phyloP scores from a whole-genome alignment of 2,329 filamentous ascomycete genomes.

The Diaporthe sp. region DNA sequence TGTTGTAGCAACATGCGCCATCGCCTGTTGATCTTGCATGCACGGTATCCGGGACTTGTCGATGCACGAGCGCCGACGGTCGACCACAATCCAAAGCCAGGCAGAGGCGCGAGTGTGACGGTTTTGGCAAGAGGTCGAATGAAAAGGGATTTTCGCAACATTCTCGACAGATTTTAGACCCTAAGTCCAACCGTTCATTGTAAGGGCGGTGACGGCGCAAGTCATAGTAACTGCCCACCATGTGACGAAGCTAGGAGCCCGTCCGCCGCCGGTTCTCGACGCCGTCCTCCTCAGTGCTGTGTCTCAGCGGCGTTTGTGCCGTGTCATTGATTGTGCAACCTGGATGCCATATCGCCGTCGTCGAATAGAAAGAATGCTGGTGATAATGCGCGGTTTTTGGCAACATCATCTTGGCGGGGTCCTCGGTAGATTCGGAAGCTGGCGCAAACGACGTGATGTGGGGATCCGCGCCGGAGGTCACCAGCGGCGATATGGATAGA shows the following conservation, averaged over 20 bases:
- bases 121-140: not conserved
- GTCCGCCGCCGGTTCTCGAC: not conserved
- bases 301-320: no score
- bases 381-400: not conserved
- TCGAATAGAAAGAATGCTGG: not conserved
- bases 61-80: not conserved
- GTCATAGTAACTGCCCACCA: not conserved
- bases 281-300: not conserved
- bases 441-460: not conserved
- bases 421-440: slow-evolving; percentile 7
- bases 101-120: not conserved
- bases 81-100: no score
- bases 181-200: not conserved
- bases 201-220: not conserved
- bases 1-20: slow-evolving; percentile 6
- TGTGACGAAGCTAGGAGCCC: not conserved
- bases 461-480: not conserved
- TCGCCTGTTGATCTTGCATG: slow-evolving; percentile 13
- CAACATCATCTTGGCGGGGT: not conserved
- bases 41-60: not conserved
- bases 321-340: not conserved
- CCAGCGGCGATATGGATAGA: not conserved
- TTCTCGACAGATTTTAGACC: no score
- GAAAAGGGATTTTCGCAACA: no score
- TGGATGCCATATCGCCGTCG: not conserved